These are phyloP conservation scores for Selenicereus undatus DNA, from an alignment of 148 eudicot species.

Conservation along the genomic window DNA sequence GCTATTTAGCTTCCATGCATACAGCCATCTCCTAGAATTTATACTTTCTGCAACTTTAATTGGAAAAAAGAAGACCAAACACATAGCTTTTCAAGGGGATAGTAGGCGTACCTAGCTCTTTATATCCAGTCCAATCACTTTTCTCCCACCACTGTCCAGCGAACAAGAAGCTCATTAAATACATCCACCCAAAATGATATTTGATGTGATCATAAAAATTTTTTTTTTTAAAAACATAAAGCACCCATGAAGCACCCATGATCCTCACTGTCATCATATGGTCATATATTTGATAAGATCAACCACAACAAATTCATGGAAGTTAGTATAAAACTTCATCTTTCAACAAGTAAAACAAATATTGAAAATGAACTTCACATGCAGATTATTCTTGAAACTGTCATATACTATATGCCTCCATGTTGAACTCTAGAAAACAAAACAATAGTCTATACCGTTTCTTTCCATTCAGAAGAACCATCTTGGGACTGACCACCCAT, in stretches of 20 bases:
- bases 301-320: not conserved
- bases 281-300: not conserved
- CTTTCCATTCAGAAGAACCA: slow-evolving; percentile 91
- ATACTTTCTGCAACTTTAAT: not conserved
- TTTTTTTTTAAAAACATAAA: slow-evolving; percentile 22
- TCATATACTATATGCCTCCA: not conserved
- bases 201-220: slow-evolving; percentile 43
- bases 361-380: not conserved
- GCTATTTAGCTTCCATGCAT: not conserved
- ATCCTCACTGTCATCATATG: not conserved
- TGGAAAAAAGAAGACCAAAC: not conserved
- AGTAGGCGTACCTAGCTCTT: slow-evolving; percentile 73
- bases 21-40: not conserved
- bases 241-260: not conserved
- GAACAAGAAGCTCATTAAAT: slow-evolving; percentile 75
- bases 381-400: not conserved
- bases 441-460: slow-evolving; percentile 54
- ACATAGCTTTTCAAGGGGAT: not conserved
- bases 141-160: slow-evolving; percentile 99
- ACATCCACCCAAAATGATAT: slow-evolving; percentile 66
- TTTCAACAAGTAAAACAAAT: not conserved
- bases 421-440: not conserved
- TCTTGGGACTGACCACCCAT: slow-evolving; percentile 92
- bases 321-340: not conserved
- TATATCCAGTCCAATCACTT: slow-evolving; percentile 99